A percentile compares a stretch with the other conserved stretches of the same genome.
phyloP scores from a whole-genome alignment of 139 green algal species.

The Choricystis sp. region DNA sequence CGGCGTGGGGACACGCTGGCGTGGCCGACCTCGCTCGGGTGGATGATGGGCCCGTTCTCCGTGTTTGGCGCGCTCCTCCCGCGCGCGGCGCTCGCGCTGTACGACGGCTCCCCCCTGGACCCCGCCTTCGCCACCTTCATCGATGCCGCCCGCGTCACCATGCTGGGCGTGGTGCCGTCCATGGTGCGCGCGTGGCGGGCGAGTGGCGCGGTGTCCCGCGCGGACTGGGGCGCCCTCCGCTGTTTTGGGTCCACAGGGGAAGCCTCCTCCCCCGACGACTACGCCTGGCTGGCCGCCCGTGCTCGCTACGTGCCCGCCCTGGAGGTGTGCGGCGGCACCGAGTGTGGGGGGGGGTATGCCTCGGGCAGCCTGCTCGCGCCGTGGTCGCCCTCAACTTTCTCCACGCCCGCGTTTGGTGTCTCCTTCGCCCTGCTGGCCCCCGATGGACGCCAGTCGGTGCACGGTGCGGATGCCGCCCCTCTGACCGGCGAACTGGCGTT shows the following conservation, averaged over 20 bases:
- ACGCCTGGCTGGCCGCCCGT: slow-evolving; percentile 39
- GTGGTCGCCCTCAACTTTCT: slow-evolving; percentile 54
- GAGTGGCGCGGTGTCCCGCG: slow-evolving; percentile 30
- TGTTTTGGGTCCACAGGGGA: slow-evolving; percentile 55
- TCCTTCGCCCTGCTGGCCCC: slow-evolving; percentile 27
- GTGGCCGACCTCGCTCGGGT: slow-evolving; percentile 87
- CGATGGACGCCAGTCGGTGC: slow-evolving; percentile 3
- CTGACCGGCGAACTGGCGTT: slow-evolving; percentile 47
- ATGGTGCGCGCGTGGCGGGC: slow-evolving; percentile 56
- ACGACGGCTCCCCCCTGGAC: slow-evolving; percentile 47
- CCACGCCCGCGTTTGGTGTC: slow-evolving; percentile 29
- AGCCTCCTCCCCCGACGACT: slow-evolving; percentile 43
- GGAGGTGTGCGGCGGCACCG: slow-evolving; percentile 86
- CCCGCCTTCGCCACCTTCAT: slow-evolving; percentile 65
- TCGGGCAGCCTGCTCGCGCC: slow-evolving; percentile 54
- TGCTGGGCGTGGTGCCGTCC: slow-evolving; percentile 74
- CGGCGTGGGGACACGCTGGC: slow-evolving; percentile 39
- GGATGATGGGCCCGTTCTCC: slow-evolving; percentile 95
- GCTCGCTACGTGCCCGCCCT: slow-evolving; percentile 64
- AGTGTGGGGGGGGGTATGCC: slow-evolving; percentile 76
- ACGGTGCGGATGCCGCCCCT: neutral
- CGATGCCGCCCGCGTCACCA: slow-evolving; percentile 38
- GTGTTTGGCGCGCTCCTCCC: slow-evolving; percentile 75
- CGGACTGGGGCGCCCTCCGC: slow-evolving; percentile 27
- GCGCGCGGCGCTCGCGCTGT: slow-evolving; percentile 63